Evolutionary conservation across 1,139 yeast species (phyloP), one percentile per base, ranked within the genome.

Genomic region (Petasospora fabianii): DNA sequence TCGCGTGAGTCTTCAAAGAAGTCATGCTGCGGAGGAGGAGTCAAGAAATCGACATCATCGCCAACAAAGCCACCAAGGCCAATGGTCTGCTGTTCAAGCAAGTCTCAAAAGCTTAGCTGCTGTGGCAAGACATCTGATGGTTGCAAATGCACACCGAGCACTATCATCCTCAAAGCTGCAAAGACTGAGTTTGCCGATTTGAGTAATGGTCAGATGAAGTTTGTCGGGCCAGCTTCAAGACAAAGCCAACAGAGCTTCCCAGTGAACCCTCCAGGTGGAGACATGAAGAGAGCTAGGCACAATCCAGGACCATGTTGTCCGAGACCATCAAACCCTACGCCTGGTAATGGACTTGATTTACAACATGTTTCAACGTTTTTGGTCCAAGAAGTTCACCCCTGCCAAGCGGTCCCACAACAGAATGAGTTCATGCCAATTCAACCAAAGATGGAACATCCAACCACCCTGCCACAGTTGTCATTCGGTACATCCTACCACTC

Each of bases 151-250:
- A 39, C 39, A 6, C 36, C 28, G 7, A 55, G 49, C 2, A 69
- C 73, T 5, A 60, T 71, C 6, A 63, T 73, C 11, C 55, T 70
- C 31, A 66, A 68, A 42, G 66, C 76, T 1, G 66, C 77, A 0
- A 65, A 68, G 29, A 71, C 72, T 47, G 72, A 72, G 39, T 68
- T 73, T 21, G 68, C 74, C 7, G 79, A 74, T 49, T 59, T 71
- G 35, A 60, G 54, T n/a, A 65, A 73, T 71, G 39, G 54, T 9
- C 38, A 39, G 30, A 29, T 54, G 15, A 51, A 50, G 36, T 53
- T 43, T 31, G 51, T 56, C 15, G 60, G 55, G 6, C 54, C 58
- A 9, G 48, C 46, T 27, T 46, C 35, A 17, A 50, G 44, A 4
- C 41, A 46, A 2, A 32, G 46, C 8, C 38, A 43, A 19, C 48